A percentile compares a stretch with the other conserved stretches of the same genome.
These are phyloP conservation scores for Fusarium newnesense DNA, from an alignment of 2,329 filamentous ascomycete species.

Conservation along the genomic window DNA sequence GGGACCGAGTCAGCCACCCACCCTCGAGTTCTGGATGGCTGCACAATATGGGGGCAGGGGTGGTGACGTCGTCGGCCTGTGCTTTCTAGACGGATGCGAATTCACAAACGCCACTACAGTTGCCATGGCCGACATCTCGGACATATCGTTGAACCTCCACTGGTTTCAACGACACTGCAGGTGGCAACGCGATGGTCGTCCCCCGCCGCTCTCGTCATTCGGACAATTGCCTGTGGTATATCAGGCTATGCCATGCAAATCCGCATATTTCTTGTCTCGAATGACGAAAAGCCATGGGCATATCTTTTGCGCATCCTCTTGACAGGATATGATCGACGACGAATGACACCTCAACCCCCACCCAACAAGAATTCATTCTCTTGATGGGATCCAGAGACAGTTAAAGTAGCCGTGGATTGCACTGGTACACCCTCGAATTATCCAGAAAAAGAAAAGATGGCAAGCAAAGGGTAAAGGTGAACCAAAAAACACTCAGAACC, in stretches of 20 bases:
- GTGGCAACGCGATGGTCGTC: constrained; percentile 4
- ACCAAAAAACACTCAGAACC: constrained; percentile 32
- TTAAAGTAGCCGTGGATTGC: constrained; percentile 2
- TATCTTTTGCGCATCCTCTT: constrained; percentile 21
- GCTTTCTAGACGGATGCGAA: constrained; percentile 26
- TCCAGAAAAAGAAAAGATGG: constrained; percentile 24
- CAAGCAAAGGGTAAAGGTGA: constrained; percentile 14
- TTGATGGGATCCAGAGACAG: constrained; percentile 17
- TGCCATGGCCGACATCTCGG: constrained; percentile 8
- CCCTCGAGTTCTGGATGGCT: constrained; percentile 15
- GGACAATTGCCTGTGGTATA: background rate
- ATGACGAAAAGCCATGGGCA: constrained; percentile 20
- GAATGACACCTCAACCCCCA: constrained; percentile 29
- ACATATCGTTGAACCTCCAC: constrained; percentile 7
- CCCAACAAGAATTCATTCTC: constrained; percentile 23
- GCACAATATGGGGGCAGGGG: constrained; percentile 16
- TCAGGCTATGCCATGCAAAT: constrained; percentile 4
- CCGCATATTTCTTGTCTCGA: constrained; percentile 11
- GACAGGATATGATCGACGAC: constrained; percentile 37
- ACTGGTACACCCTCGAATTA: constrained; percentile 12
- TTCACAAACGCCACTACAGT: constrained; percentile 30
- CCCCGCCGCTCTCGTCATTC: background rate
- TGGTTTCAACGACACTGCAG: constrained; percentile 2
- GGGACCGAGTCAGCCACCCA: constrained; percentile 24
- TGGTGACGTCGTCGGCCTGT: constrained; percentile 36